Base-by-base conservation (phyloP, 352 stramenopile species). In the Aphanomyces stellatus region DNA sequence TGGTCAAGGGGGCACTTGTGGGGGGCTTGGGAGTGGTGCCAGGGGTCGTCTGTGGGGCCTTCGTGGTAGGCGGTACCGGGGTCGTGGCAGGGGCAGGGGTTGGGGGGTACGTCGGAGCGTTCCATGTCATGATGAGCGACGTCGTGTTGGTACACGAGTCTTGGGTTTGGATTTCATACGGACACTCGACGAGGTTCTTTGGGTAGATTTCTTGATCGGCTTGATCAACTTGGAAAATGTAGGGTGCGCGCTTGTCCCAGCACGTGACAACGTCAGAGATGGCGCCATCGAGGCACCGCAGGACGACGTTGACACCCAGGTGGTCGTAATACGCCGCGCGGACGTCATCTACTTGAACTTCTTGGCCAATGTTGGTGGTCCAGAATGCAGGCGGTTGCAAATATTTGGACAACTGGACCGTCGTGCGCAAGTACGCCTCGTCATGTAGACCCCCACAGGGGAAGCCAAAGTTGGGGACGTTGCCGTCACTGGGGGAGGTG, bases 381-480 rank as follows among this genome's bases (percentile, higher is more conserved):
- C 48, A 7, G 22, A 63, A 4, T 13, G 7, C 2, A 6, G 55
- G 55, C 22, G 55, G 22, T 31, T 63, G 2, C 28, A 63, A 25
- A 17, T n/a, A 48, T 30, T 63, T 43, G 22, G 2, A 11, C 17
- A 63, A 2, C 24, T 63, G 55, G 11, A 63, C 55, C 2, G 48
- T 25, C 2, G 55, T 63, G 19, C 27, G 31, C 8, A 63, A 25
- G 55, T 63, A 63, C 55, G 55, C 2, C 2, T 27, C 24, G 10
- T 63, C 55, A 15, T 63, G 28, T 5, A 63, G 41, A 28, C 55
- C 55, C 10, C 55, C 55, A 13, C 55, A 63, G 30, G 55, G 55
- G 28, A 49, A 63, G n/a, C 30, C 55, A 63, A 63, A 63, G 30
- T 4, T 49, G 34, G n/a, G n/a, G n/a, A n/a, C n/a, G n/a, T n/a